A percentile compares a stretch with the other conserved stretches of the same genome.
Evolutionary conservation across 129 eudicot species (phyloP).

Genomic region (Chrysanthemum makinoi): DNA sequence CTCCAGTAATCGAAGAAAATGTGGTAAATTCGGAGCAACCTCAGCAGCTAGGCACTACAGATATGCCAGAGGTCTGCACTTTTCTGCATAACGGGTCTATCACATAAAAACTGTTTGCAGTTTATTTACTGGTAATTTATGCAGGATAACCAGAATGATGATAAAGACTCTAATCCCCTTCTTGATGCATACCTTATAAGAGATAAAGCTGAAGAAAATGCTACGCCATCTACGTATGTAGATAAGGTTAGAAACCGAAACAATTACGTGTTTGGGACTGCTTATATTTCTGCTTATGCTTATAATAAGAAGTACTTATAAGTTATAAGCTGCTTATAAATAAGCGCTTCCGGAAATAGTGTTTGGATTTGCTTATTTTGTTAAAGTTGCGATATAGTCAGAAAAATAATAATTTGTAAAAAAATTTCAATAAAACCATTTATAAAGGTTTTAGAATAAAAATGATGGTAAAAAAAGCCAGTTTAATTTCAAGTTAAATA

Average conservation of each 20-base stretch:
- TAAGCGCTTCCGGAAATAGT: too few species aligned
- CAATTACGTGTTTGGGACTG: neutral
- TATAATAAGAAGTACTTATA: too few species aligned
- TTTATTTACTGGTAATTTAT: constrained; percentile 19
- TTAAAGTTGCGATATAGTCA: too few species aligned
- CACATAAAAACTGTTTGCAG: constrained; percentile 2
- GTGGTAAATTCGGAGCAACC: constrained; percentile 25
- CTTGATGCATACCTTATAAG: constrained; percentile 59
- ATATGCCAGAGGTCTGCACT: constrained; percentile 45
- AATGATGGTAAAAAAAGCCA: too few species aligned
- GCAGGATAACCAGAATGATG: constrained; percentile 40
- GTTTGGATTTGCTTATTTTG: too few species aligned
- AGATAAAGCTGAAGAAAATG: constrained; percentile 38
- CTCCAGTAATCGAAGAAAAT: constrained; percentile 34
- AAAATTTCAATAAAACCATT: too few species aligned
- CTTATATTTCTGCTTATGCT: too few species aligned
- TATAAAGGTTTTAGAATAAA: too few species aligned
- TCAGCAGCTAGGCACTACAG: constrained; percentile 34
- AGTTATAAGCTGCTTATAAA: too few species aligned
- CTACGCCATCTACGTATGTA: constrained; percentile 38
- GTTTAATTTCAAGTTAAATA: too few species aligned
- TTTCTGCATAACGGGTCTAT: constrained; percentile 15
- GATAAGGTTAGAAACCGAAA: constrained; percentile 39
- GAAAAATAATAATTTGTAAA: too few species aligned
- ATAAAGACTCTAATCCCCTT: constrained; percentile 56